Evolutionary conservation across 2,329 filamentous ascomycete species (phyloP), one percentile per base, ranked within the genome.

Genomic region (Pseudocercospora pini-densiflorae): DNA sequence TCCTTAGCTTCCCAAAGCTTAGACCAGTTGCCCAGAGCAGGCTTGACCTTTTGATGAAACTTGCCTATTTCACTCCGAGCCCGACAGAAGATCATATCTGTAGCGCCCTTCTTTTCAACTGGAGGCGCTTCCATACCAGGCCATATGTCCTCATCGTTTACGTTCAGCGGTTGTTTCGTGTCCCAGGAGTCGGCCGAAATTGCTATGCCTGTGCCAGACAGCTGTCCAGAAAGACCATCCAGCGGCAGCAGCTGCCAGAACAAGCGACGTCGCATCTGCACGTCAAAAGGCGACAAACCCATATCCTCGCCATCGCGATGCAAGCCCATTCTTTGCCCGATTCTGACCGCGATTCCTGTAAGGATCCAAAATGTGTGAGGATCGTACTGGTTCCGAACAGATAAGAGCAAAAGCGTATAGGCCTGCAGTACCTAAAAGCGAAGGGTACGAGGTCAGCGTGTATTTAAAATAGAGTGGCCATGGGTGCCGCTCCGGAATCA

Each of bases 181-280:
- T 77, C 74, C 74, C 74, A 77, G 3, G 70, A 70, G 40, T 74
- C 73, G 6, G 68, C 68, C 9, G 71, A 53, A 1, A 75, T 69
- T 7, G 73, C 68, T 7, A 76, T 75, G 12, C 74, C 74, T 12
- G 73, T 74, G 4, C 76, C 76, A 43, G 72, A 73, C 3, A 78
- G 68, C 33, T 76, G 74, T 16, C 70, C 74, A 29, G 74, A 71
- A 12, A 76, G 64, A 5, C 73, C 73, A 68, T 90, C 88, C 1
- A 89, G 80, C n/a, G 88, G 81, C 31, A 88, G 75, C n/a, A 90
- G 82, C 69, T 89, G 86, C 79, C 86, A 87, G 85, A 88, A 90
- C 0, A 90, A 74, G 2, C 88, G 82, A 8, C 88, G 83, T 21
- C 88, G 83, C 77, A 89, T 84, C 75, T 89, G 86, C 2, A 82